These are phyloP conservation scores for Mucor velutinosus DNA, from an alignment of 371 early-diverging fungal genomes.

Conservation along the genomic window DNA sequence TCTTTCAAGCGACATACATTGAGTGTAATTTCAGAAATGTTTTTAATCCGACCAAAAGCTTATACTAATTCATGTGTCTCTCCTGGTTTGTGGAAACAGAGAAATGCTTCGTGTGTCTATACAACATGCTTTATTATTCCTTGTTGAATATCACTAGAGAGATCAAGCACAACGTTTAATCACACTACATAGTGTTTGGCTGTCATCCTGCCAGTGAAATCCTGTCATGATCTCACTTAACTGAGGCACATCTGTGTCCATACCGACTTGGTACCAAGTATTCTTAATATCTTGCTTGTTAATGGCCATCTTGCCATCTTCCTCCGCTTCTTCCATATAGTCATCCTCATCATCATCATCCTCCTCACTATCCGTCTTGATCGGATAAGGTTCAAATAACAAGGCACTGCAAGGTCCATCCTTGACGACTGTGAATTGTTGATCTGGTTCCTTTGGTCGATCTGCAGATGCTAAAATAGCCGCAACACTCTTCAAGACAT, in stretches of 20 bases:
- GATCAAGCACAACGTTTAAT: background rate
- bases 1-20: background rate
- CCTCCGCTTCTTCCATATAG: background rate
- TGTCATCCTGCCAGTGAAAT: constrained; percentile 22
- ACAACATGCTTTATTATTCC: background rate
- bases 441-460: background rate
- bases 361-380: constrained; percentile 4
- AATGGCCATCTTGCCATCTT: background rate
- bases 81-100: background rate
- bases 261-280: constrained; percentile 44
- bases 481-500: constrained; percentile 41
- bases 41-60: background rate
- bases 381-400: constrained; percentile 16
- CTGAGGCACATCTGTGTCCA: constrained; percentile 37
- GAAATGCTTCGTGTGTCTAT: background rate
- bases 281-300: constrained; percentile 3
- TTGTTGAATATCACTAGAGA: background rate
- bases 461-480: constrained; percentile 19
- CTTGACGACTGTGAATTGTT: background rate
- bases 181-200: background rate
- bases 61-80: background rate
- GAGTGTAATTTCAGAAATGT: background rate
- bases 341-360: constrained; percentile 5
- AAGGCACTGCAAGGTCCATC: background rate
- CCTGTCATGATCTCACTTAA: constrained; percentile 30